These are phyloP conservation scores for Carex kokanica DNA, from an alignment of 176 grass and related monocot genomes.

Conservation along the genomic window DNA sequence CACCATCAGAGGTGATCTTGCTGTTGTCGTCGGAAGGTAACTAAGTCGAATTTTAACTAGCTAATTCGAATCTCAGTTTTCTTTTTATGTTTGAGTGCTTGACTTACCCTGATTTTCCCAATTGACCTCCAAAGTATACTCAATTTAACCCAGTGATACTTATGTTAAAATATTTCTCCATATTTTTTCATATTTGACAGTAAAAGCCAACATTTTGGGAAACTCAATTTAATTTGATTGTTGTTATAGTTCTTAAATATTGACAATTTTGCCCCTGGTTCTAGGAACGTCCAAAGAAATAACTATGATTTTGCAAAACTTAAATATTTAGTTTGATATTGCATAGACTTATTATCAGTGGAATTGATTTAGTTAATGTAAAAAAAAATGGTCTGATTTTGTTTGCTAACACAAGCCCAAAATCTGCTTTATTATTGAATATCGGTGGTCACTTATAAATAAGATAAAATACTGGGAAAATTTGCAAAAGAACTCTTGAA, in stretches of 20 bases:
- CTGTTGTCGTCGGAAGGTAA: constrained; percentile 86
- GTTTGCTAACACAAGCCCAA: too few species aligned
- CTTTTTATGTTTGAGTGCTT: neutral
- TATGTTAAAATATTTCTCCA: neutral
- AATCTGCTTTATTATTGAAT: neutral
- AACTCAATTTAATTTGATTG: neutral
- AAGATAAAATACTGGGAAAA: neutral
- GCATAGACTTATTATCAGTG: neutral
- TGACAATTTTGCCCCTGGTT: neutral
- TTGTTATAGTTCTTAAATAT: neutral
- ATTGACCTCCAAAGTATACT: neutral
- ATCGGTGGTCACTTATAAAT: neutral
- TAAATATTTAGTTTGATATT: neutral
- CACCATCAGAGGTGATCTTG: constrained; percentile 91
- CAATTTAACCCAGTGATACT: neutral
- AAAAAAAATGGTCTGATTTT: neutral
- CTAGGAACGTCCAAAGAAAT: neutral
- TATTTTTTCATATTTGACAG: neutral
- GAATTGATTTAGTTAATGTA: neutral
- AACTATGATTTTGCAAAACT: neutral
- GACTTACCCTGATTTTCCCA: neutral
- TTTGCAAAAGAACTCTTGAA: neutral
- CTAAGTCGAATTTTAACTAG: neutral
- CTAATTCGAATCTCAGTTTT: neutral
- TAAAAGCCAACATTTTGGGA: neutral